These are phyloP conservation scores for Moesziomyces sp. DNA, from an alignment of 1,284 basidiomycete genomes.

Conservation along the genomic window DNA sequence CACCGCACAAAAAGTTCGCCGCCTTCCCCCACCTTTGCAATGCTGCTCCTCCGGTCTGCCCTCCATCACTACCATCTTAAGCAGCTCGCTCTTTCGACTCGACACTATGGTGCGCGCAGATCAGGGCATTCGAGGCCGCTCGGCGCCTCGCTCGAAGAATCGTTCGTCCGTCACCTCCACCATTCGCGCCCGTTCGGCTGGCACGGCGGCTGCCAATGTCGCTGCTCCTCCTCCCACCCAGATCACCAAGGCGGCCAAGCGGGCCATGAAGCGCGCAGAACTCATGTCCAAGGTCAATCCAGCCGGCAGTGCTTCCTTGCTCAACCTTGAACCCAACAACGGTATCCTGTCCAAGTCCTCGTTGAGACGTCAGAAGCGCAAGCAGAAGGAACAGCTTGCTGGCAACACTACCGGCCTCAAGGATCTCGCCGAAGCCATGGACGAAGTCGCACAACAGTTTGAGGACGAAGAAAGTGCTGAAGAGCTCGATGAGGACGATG, in stretches of 20 bases:
- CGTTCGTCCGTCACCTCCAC: constrained; percentile 31
- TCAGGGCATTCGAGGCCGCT: constrained; percentile 35
- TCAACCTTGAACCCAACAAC: constrained; percentile 27
- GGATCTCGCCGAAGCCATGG: constrained; percentile 49
- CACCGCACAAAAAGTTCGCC: no score
- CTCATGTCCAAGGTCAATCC: constrained; percentile 47
- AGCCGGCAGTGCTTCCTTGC: constrained; percentile 9
- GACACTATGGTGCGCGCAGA: constrained; percentile 30
- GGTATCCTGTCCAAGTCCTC: constrained; percentile 51
- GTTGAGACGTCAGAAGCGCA: constrained; percentile 55
- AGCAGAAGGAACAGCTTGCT: constrained; percentile 55
- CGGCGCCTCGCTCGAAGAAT: constrained; percentile 34
- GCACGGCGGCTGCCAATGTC: constrained; percentile 13
- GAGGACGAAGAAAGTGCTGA: constrained; percentile 17
- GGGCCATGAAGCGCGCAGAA: constrained; percentile 49
- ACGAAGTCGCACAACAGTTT: constrained; percentile 35
- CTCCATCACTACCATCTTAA: background rate
- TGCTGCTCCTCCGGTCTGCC: background rate
- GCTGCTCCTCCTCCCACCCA: constrained; percentile 25
- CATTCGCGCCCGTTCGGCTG: constrained; percentile 15
- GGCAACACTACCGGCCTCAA: constrained; percentile 57
- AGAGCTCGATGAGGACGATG: constrained; percentile 22
- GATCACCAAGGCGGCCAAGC: constrained; percentile 54
- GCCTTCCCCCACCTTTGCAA: no score
- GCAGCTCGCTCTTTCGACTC: background rate